Evolutionary conservation across 768 basidiomycete genomes (phyloP), one percentile per base, ranked within the genome.

Genomic region (Hortiboletus flavorubellus): DNA sequence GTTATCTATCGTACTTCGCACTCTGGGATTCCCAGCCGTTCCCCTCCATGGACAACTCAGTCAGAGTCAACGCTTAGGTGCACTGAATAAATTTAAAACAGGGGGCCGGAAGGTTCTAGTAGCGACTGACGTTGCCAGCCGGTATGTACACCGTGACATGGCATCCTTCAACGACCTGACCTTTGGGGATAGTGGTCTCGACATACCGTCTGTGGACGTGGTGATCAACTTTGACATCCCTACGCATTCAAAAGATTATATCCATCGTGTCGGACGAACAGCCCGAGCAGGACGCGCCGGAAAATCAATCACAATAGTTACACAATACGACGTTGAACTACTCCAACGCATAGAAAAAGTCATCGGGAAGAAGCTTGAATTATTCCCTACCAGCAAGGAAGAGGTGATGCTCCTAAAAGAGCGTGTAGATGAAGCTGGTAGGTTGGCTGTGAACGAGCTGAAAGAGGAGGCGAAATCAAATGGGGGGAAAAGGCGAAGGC

Each of bases 161-260:
- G 42, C 18, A 44, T 40, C 31, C 16, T 39, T 55, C 29, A 47
- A 11, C 53, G 41, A 38, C 46, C 42, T 60, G 42, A 47, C 62
- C 15, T 23, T 46, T 7, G 15, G 44, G 38, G 16, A 49, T 26
- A 91, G 93, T 62, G 96, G 96, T 66, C 78, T 99, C 41, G 96
- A 99, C 72, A 94, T 99, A 55, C 94, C 95, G 11, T 83, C 88
- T 29, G 97, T 99, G 39, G 97, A 99, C 67, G 77, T 95, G 35
- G 95, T 99, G 54, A 91, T 99, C 73, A 99, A 99, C 73, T 99
- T 92, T 70, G 95, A 97, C 71, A 89, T 98, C 59, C 97, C 97
- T 2, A 92, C 92, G 1, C 92, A 98, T 69, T 98, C 95, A 15
- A 98, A 99, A 76, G 97, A 98, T 71, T 99, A 99, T 73, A 97